phyloP scores from a whole-genome alignment of 2,329 filamentous ascomycete species.

The Fusarium sacchari region DNA sequence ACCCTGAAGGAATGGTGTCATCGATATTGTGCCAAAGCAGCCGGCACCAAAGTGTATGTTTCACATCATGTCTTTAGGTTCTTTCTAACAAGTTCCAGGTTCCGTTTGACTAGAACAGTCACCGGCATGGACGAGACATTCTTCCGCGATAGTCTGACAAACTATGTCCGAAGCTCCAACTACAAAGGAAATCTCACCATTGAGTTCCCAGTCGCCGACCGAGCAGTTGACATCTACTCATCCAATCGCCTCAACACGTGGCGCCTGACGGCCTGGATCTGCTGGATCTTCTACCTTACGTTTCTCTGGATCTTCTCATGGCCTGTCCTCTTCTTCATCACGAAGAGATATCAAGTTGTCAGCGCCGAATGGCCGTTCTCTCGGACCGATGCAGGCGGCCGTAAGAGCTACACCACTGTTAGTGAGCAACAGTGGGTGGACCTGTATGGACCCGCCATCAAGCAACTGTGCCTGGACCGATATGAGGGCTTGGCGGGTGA shows the following conservation, averaged over 20 bases:
- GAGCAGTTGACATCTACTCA: constrained; percentile 38
- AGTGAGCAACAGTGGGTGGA: constrained; percentile 32
- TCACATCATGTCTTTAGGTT: fast-evolving
- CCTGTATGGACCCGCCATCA: constrained; percentile 27
- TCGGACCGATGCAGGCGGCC: neutral
- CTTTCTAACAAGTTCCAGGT: constrained; percentile 17
- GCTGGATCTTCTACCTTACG: constrained; percentile 37
- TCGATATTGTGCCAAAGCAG: constrained; percentile 30
- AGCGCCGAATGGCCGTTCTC: constrained; percentile 32
- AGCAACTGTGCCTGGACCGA: constrained; percentile 30
- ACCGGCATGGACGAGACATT: constrained; percentile 14
- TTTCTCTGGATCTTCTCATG: constrained; percentile 40
- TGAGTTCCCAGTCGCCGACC: constrained; percentile 32
- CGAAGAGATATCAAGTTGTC: constrained; percentile 33
- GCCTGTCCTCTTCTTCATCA: constrained; percentile 32
- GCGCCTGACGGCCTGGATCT: constrained; percentile 33
- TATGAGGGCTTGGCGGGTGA: constrained; percentile 35
- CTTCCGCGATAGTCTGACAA: neutral
- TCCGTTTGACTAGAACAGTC: constrained; percentile 27
- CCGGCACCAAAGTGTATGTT: constrained; percentile 28
- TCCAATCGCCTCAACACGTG: constrained; percentile 27
- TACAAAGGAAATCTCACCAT: constrained; percentile 29
- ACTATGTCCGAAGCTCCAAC: constrained; percentile 26
- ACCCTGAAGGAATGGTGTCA: constrained; percentile 37
- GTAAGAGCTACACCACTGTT: constrained; percentile 26